phyloP scores from a whole-genome alignment of 2,329 filamentous ascomycete species.

The Pseudocercospora crystallina region DNA sequence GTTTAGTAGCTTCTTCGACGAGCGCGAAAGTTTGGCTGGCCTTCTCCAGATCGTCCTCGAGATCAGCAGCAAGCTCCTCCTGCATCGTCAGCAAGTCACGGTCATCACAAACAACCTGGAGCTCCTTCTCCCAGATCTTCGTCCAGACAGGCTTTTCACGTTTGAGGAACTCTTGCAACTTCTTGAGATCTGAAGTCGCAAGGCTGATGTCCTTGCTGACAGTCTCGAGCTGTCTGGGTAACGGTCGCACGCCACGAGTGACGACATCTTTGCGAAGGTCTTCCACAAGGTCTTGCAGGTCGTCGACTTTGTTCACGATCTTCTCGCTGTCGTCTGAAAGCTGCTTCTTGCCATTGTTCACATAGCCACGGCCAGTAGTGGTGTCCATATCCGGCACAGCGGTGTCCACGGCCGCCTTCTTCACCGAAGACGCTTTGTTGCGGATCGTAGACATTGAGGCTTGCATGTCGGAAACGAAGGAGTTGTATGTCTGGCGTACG shows the following conservation, averaged over 20 bases:
- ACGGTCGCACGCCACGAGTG: conserved; percentile 81
- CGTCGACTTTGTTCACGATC: conserved; percentile 88
- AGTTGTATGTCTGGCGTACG: conserved; percentile 87
- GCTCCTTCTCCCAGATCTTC: conserved; percentile 98
- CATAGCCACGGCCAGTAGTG: conserved; percentile 79
- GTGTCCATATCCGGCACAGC: conserved; percentile 70
- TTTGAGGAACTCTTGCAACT: conserved; percentile 88
- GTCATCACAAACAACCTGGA: conserved; percentile 94
- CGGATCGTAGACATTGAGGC: conserved; percentile 82
- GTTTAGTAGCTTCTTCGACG: conserved; percentile 96
- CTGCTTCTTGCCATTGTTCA: conserved; percentile 81
- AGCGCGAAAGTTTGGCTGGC: conserved; percentile 89
- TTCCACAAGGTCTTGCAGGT: conserved; percentile 95
- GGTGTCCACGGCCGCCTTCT: conserved; percentile 69
- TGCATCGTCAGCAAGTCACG: conserved; percentile 92
- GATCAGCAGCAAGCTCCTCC: conserved; percentile 88
- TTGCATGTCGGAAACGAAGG: conserved; percentile 84
- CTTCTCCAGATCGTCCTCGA: conserved; percentile 94
- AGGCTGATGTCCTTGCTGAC: conserved; percentile 84
- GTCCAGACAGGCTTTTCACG: conserved; percentile 96
- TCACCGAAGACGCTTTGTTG: conserved; percentile 77
- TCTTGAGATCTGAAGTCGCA: conserved; percentile 83
- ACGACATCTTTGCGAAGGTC: conserved; percentile 98
- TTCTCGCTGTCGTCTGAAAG: conserved; percentile 85
- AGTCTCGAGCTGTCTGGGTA: conserved; percentile 83